Conservation (phyloP, 2,329 filamentous ascomycete species). For the Colletotrichum lupini region DNA sequence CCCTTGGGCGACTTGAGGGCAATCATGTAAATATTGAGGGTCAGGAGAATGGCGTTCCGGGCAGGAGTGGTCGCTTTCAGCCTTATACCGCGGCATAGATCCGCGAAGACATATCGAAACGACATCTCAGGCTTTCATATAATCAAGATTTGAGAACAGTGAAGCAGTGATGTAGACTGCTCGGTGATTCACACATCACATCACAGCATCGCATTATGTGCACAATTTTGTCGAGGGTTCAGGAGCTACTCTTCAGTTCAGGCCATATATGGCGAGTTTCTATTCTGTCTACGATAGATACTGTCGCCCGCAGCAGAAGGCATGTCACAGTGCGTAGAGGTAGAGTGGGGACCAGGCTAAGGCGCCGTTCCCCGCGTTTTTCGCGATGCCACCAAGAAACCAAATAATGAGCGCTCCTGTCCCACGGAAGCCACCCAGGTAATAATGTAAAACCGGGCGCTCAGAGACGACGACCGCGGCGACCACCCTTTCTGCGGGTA, state of each 20-base stretch:
- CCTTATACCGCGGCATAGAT: not conserved
- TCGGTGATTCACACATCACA: too few species aligned
- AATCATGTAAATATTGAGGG: not conserved
- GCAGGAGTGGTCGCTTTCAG: not conserved
- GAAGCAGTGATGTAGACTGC: too few species aligned
- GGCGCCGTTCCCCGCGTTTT: conserved; percentile 78
- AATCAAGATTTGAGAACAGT: not conserved
- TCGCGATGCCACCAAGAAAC: conserved; percentile 73
- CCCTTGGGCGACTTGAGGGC: not conserved
- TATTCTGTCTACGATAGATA: conserved; percentile 38
- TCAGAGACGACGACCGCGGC: conserved; percentile 99
- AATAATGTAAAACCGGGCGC: conserved; percentile 49
- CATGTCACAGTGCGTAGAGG: conserved; percentile 50
- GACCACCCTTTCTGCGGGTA: conserved; percentile 99
- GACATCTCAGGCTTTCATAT: not conserved
- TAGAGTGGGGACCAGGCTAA: conserved; percentile 72
- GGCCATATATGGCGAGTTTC: conserved; percentile 37
- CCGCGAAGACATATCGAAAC: too few species aligned
- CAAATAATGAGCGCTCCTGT: conserved; percentile 56
- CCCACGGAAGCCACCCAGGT: conserved; percentile 36
- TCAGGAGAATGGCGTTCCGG: not conserved
- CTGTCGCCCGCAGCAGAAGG: conserved; percentile 36
- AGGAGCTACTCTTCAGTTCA: conserved; percentile 39
- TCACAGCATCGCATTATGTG: not conserved
- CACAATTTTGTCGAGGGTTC: conserved; percentile 21